phyloP scores from a whole-genome alignment of 257 asterid species.

The Lavandula angustifolia region DNA sequence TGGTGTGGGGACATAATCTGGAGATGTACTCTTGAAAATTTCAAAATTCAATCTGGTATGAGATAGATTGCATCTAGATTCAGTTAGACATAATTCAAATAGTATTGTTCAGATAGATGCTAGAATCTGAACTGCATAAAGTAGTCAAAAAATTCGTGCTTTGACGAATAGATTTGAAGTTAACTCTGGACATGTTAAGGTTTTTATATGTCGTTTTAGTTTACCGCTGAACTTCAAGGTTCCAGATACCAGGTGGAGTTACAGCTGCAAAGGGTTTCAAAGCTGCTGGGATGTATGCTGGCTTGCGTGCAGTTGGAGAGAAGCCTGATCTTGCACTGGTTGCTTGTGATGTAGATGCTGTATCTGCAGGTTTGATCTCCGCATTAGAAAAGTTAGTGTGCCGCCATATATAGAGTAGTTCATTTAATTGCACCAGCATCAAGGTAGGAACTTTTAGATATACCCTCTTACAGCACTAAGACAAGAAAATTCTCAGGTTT shows the following conservation, averaged over 20 bases:
- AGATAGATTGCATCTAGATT: slow-evolving; percentile 1
- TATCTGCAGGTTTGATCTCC: slow-evolving; percentile 68
- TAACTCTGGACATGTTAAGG: background rate
- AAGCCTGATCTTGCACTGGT: slow-evolving; percentile 97
- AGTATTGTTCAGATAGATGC: background rate
- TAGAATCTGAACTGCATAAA: background rate
- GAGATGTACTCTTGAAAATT: background rate
- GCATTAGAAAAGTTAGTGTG: slow-evolving; percentile 1
- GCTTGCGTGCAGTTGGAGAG: slow-evolving; percentile 93
- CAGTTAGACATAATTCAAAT: background rate
- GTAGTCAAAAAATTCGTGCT: slow-evolving; percentile 18
- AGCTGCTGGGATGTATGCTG: slow-evolving; percentile 96
- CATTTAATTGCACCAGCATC: slow-evolving; percentile 11
- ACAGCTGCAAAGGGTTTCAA: slow-evolving; percentile 94
- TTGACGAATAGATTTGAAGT: slow-evolving; percentile 13
- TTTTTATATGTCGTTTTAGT: slow-evolving; percentile 14
- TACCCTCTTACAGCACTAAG: background rate
- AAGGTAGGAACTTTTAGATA: slow-evolving; percentile 1
- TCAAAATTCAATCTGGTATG: background rate
- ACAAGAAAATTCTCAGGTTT: background rate
- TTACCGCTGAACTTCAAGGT: slow-evolving; percentile 30
- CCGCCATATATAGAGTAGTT: background rate
- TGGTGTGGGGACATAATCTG: background rate
- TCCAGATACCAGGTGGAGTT: slow-evolving; percentile 92
- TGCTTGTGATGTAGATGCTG: slow-evolving; percentile 85